Base-by-base conservation (phyloP, 2,329 filamentous ascomycete species). In the Sphaerostilbella broomeana region DNA sequence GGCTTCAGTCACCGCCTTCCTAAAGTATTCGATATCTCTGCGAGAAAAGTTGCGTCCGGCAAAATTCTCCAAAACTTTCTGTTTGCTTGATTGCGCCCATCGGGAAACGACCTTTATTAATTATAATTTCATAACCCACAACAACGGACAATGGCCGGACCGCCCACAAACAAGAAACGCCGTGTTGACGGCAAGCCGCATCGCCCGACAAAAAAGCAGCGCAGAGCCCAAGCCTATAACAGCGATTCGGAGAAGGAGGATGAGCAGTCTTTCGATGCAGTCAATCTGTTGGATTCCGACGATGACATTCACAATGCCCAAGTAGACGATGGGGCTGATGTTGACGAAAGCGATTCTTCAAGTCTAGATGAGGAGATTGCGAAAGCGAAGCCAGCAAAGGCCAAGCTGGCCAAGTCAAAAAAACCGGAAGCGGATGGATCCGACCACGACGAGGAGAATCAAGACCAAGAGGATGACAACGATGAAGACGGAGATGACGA, bases 261-360 rank as follows among this genome's bases (percentile, higher is more conserved):
- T 7, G 55, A 34, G 20, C 53, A 67, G 34, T 62, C 64, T 37
- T 74, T 75, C 53, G 58, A 67, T 20, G 66, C 72, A 2, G 69
- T 75, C 45, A 67, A 75, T 47, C 61, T 77, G 12, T 62, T 75
- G 35, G 73, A 76, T 52, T 76, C 72, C 5, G 73, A 78, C 49
- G 73, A 77, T 40, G 72, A 76, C 38, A 65, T 77, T 37, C 67
- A 74, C 50, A 70, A 75, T 48, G 68, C 68, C 28, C 55, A 58
- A 5, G 70, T 68, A 13, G 73, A 78, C 43, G 71, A 76, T 28
- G 62, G 67, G 28, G 63, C 60, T 8, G 58, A 51, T 11, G 64
- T 62, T 0, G 65, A 57, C 10, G 58, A 62, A 3, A 60, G 59
- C 11, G 54, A 43, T n/a, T 42, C 54, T 2, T 59, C 58, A 6